These are phyloP conservation scores for Colletotrichum sidae DNA, from an alignment of 2,329 filamentous ascomycete species.

Conservation along the genomic window DNA sequence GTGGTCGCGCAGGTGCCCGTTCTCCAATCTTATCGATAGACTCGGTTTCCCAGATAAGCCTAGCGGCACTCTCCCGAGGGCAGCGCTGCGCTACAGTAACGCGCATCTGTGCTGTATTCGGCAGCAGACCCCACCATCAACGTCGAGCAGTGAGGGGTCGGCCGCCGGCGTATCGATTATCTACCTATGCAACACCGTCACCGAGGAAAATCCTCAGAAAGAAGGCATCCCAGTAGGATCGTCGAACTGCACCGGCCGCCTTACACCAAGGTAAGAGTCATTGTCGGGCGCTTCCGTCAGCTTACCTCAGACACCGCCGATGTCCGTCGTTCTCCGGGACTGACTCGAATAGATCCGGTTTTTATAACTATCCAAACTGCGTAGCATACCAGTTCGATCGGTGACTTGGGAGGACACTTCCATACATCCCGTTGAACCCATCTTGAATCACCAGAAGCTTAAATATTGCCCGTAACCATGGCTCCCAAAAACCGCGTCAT, in stretches of 20 bases:
- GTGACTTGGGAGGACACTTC: slow-evolving; percentile 9
- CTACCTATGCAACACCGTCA: slow-evolving; percentile 17
- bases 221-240: background rate
- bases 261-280: background rate
- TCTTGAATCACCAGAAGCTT: too few species aligned
- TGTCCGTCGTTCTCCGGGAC: slow-evolving; percentile 28
- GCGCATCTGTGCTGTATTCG: background rate
- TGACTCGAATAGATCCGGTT: slow-evolving; percentile 16
- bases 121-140: slow-evolving; percentile 30
- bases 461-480: slow-evolving; percentile 57
- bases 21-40: slow-evolving; percentile 20
- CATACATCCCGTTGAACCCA: too few species aligned
- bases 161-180: background rate
- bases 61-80: slow-evolving; percentile 24
- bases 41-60: slow-evolving; percentile 5
- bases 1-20: background rate
- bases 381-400: background rate
- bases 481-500: slow-evolving; percentile 82
- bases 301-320: slow-evolving; percentile 16
- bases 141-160: slow-evolving; percentile 22
- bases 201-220: slow-evolving; percentile 3
- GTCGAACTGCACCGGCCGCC: background rate
- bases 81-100: too few species aligned
- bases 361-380: background rate
- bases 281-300: slow-evolving; percentile 29